Conservation (phyloP, 2,329 filamentous ascomycete species). For the Ophiocordyceps unilateralis region DNA sequence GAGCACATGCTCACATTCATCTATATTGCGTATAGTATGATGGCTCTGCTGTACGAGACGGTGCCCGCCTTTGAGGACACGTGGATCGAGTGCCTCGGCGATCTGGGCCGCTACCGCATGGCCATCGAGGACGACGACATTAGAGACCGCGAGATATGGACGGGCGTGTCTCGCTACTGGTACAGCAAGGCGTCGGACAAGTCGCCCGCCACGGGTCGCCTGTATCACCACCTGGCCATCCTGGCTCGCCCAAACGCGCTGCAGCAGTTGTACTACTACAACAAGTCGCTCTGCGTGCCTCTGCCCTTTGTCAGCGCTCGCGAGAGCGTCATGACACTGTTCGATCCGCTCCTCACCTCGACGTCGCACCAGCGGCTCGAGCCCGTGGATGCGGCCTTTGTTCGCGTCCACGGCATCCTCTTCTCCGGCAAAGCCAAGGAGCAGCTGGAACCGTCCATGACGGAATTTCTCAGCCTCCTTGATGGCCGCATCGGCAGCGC, state of each 20-base stretch:
- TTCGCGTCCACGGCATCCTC: constrained; percentile 46
- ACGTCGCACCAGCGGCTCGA: constrained; percentile 14
- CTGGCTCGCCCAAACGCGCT: constrained; percentile 51
- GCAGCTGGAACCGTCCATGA: constrained; percentile 24
- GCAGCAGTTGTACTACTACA: constrained; percentile 57
- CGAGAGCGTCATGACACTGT: constrained; percentile 42
- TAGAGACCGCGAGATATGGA: constrained; percentile 64
- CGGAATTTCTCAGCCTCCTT: constrained; percentile 34
- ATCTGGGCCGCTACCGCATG: constrained; percentile 72
- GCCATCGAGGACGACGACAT: constrained; percentile 75
- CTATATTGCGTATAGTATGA: constrained; percentile 77
- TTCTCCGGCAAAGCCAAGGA: constrained; percentile 35
- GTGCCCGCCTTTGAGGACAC: constrained; percentile 70
- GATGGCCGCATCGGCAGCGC: constrained; percentile 35
- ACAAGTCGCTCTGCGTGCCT: constrained; percentile 50
- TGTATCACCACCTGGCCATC: constrained; percentile 82
- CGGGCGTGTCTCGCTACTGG: constrained; percentile 64
- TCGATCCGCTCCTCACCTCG: constrained; percentile 37
- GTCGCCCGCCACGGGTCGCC: constrained; percentile 53
- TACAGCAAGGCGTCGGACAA: constrained; percentile 69
- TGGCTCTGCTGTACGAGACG: constrained; percentile 72
- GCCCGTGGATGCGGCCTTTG: constrained; percentile 38
- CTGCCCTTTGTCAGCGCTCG: constrained; percentile 50
- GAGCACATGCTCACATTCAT: constrained; percentile 90
- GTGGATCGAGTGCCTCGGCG: constrained; percentile 87